Base-by-base conservation (phyloP, 768 basidiomycete species). In the Boletus coccyginus region DNA sequence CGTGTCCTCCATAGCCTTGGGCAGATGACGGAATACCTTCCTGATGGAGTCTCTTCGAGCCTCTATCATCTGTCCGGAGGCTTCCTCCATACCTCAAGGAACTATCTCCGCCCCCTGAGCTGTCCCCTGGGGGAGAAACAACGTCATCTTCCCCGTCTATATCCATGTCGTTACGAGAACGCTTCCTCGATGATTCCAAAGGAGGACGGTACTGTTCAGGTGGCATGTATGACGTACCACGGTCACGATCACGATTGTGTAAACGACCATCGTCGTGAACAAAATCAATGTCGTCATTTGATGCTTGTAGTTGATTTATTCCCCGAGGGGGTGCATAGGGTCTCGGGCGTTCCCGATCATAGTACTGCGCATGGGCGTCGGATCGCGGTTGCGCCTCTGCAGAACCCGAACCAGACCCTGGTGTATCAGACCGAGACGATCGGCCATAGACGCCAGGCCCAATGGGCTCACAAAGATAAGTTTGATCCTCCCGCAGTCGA, bases 101-200 rank as follows among this genome's bases (percentile, higher is more conserved):
- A 51, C 64, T 64, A 53, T 66, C 71, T 51, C 64, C 65, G 49
- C 57, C 66, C 59, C 61, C 67, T 69, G 62, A 66, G 56, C 54
- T 65, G 58, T 62, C 64, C 46, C 62, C 68, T 24, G 58, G 65
- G 57, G 62, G 70, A 21, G 72, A 68, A 53, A 52, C 74, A 60
- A 73, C 76, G 67, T 81, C 80, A 73, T 79, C 75, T 31, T 80
- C 80, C 45, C 73, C 81, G 53, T 85, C 84, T 46, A 81, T 75
- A 41, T 88, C 86, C 83, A 86, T 83, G 52, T 87, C 86, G 48
- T 79, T 79, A 56, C 83, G 77, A 59, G 73, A 77, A 53, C 86
- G 78, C 66, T 85, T 87, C 68, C 82, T 80, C 54, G 74, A 70
- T 42, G 78, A 68, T 46, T 81, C 81, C 65, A 73, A 62, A 66